phyloP scores from a whole-genome alignment of 176 grass and related monocot genomes.

The Eleusine coracana region DNA sequence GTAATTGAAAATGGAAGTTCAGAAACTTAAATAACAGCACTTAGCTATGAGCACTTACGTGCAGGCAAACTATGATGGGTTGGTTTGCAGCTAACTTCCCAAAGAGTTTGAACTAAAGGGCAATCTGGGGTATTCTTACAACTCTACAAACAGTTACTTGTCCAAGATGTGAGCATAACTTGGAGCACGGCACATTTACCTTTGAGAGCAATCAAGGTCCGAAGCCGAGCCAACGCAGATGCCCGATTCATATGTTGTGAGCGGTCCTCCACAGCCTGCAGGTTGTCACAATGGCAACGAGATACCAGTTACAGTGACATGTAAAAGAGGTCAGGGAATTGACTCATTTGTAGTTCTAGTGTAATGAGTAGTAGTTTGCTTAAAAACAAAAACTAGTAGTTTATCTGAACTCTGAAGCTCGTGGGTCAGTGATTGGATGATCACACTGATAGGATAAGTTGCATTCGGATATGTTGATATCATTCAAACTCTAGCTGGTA shows the following conservation, averaged over 20 bases:
- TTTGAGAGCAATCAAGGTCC: conserved; percentile 81
- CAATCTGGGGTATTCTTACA: neutral
- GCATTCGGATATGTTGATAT: neutral
- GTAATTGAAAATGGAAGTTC: conserved; percentile 14
- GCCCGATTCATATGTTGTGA: conserved; percentile 92
- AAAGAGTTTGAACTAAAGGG: neutral
- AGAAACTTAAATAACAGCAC: neutral
- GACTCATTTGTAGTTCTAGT: conserved; percentile 7
- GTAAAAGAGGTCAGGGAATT: neutral
- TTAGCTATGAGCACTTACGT: neutral
- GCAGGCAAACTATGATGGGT: neutral
- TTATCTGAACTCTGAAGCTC: neutral
- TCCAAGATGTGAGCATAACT: neutral
- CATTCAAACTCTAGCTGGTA: neutral
- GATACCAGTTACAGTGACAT: neutral
- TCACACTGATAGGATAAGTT: neutral
- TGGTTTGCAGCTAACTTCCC: neutral
- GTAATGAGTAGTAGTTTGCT: neutral
- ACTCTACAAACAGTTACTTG: neutral
- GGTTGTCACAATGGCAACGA: neutral
- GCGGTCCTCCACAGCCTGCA: conserved; percentile 88
- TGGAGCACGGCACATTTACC: conserved; percentile 45
- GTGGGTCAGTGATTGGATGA: neutral
- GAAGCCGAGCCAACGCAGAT: conserved; percentile 73
- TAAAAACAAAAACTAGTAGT: neutral